phyloP scores from a whole-genome alignment of 2,329 filamentous ascomycete genomes.

The Ophiostoma triangulosporum region DNA sequence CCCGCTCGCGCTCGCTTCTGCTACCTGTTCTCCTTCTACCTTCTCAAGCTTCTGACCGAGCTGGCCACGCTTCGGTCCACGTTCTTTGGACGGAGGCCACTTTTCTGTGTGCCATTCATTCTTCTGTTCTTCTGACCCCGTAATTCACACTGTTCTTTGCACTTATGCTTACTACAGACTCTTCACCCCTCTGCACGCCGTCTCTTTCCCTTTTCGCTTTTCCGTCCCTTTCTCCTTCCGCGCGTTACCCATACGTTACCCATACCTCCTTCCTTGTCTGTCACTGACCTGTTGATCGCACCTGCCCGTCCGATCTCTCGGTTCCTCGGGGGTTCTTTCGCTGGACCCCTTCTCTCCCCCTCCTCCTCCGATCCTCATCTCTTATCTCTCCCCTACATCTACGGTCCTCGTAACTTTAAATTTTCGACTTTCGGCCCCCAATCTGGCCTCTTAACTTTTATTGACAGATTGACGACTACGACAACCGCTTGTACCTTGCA shows the following conservation, averaged over 20 bases:
- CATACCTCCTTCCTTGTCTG: background rate
- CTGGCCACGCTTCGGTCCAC: constrained; percentile 5
- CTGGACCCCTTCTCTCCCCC: background rate
- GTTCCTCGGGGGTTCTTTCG: background rate
- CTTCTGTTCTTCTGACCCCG: background rate
- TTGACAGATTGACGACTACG: constrained; percentile 1
- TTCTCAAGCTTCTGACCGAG: constrained; percentile 1
- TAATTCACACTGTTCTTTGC: background rate
- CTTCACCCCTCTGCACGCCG: too few species aligned
- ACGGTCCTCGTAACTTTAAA: too few species aligned
- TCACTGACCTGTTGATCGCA: background rate
- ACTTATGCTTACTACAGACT: too few species aligned
- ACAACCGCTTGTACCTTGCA: background rate
- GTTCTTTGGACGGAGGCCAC: background rate
- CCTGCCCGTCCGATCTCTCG: background rate
- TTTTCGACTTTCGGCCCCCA: background rate
- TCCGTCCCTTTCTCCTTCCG: background rate
- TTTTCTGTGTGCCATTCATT: background rate
- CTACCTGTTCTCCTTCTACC: background rate
- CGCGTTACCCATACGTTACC: background rate
- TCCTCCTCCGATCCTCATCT: background rate
- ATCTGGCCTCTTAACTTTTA: background rate
- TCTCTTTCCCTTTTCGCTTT: background rate
- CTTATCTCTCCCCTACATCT: background rate
- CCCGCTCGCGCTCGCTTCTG: background rate